Conservation (phyloP, 331 rosid species). For the Rhamnella rubrinervis region DNA sequence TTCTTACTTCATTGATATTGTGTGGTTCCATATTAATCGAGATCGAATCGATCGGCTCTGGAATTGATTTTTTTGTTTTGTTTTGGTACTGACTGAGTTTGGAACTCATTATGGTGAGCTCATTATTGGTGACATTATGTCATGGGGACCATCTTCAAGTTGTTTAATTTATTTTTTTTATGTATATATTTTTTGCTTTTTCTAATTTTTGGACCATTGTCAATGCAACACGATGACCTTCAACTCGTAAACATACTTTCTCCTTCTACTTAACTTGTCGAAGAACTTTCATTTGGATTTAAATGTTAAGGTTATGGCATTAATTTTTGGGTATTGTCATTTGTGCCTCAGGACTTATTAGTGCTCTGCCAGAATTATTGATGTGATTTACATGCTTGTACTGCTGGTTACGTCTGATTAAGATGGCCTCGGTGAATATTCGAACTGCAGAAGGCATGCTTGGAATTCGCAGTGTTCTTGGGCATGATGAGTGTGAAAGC, state of each 20-base stretch:
- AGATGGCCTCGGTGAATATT: constrained; percentile 26
- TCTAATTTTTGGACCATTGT: not conserved
- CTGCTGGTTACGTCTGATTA: constrained; percentile 32
- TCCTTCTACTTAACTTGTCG: too few species aligned
- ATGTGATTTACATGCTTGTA: constrained; percentile 7
- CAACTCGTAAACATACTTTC: too few species aligned
- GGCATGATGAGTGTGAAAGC: constrained; percentile 51
- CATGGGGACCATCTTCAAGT: not conserved
- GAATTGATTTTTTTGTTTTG: too few species aligned
- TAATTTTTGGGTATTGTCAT: not conserved
- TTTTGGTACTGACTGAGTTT: too few species aligned
- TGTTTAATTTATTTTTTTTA: not conserved
- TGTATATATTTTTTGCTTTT: not conserved
- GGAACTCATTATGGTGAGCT: not conserved
- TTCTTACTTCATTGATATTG: not conserved
- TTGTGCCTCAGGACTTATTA: constrained; percentile 33
- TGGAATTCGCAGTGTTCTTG: constrained; percentile 31
- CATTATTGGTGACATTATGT: not conserved
- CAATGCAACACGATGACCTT: not conserved
- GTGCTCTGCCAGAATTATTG: constrained; percentile 13
- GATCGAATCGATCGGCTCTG: not conserved
- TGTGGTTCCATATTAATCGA: not conserved
- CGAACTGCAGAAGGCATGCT: constrained; percentile 34
- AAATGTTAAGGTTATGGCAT: too few species aligned
- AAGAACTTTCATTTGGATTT: too few species aligned